These are phyloP conservation scores for Nigrospora osmanthi DNA, from an alignment of 2,329 filamentous ascomycete genomes.

Conservation along the genomic window DNA sequence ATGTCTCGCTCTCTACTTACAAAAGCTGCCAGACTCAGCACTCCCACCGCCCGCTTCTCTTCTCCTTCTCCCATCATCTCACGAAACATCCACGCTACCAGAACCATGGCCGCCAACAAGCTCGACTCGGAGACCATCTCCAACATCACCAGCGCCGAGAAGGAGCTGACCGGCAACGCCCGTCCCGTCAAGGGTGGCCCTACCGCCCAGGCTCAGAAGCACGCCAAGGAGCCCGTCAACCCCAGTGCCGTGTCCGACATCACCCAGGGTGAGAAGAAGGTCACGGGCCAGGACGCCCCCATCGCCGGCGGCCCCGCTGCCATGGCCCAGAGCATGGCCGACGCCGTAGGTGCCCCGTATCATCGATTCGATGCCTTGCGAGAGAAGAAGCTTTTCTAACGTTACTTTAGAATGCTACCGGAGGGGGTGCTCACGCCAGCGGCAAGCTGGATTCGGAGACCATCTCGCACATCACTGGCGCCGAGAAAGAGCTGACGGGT, in stretches of 20 bases:
- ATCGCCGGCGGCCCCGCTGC: slow-evolving; percentile 26
- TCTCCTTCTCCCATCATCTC: slow-evolving; percentile 2
- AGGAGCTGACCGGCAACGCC: slow-evolving; percentile 25
- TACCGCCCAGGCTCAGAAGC: slow-evolving; percentile 29
- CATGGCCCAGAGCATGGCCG: slow-evolving; percentile 20
- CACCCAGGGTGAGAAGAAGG: slow-evolving; percentile 26
- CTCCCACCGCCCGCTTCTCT: background rate
- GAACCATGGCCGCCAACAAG: slow-evolving; percentile 7
- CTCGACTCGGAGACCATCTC: slow-evolving; percentile 23
- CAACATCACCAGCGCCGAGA: slow-evolving; percentile 30
- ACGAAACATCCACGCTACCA: slow-evolving; percentile 1
- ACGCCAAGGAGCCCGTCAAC: slow-evolving; percentile 20
- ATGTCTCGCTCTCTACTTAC: slow-evolving; percentile 10
- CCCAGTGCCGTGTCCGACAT: slow-evolving; percentile 27
- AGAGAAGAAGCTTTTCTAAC: background rate
- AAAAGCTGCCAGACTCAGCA: slow-evolving; percentile 2
- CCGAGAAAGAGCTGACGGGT: slow-evolving; percentile 29
- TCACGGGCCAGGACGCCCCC: slow-evolving; percentile 21
- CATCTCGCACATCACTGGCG: slow-evolving; percentile 29
- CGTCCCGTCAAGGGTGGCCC: slow-evolving; percentile 25
- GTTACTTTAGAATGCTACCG: background rate
- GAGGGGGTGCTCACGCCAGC: slow-evolving; percentile 5
- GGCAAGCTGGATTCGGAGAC: slow-evolving; percentile 17
- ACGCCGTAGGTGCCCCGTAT: slow-evolving; percentile 3
- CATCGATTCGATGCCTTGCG: too few species aligned